A percentile compares a stretch with the other conserved stretches of the same genome.
Conservation (phyloP, 2,329 filamentous ascomycete species). For the Pseudocercospora crystallina region DNA sequence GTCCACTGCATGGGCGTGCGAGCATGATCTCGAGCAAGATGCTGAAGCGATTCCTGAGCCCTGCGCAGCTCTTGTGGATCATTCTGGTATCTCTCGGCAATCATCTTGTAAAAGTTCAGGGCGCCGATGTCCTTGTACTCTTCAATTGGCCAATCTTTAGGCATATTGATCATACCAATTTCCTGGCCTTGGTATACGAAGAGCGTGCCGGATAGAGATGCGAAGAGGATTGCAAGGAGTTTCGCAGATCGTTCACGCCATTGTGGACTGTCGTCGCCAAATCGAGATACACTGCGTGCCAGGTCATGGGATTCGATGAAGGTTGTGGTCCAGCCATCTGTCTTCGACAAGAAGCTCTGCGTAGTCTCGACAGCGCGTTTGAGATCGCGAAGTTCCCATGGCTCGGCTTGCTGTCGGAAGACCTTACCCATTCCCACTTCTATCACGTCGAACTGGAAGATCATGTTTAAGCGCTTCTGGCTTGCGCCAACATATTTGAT, state of each 20-base stretch:
- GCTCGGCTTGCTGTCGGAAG: slow-evolving; percentile 1
- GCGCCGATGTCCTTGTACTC: slow-evolving; percentile 50
- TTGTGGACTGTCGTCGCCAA: slow-evolving; percentile 49
- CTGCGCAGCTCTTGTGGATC: slow-evolving; percentile 5
- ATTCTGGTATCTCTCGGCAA: slow-evolving; percentile 39
- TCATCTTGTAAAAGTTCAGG: slow-evolving; percentile 50
- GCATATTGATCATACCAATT: slow-evolving; percentile 57
- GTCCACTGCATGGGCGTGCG: slow-evolving; percentile 68
- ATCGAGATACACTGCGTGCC: slow-evolving; percentile 58
- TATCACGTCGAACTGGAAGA: slow-evolving; percentile 51
- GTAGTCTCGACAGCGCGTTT: slow-evolving; percentile 2
- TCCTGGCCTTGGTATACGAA: slow-evolving; percentile 68
- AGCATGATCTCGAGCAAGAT: slow-evolving; percentile 42
- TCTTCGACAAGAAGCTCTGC: slow-evolving; percentile 32
- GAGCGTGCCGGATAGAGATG: slow-evolving; percentile 43
- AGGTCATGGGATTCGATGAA: slow-evolving; percentile 68
- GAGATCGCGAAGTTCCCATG: slow-evolving; percentile 5
- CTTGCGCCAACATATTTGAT: slow-evolving; percentile 48
- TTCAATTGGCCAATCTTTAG: slow-evolving; percentile 23
- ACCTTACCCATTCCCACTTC: slow-evolving; percentile 3
- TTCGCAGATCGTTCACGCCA: slow-evolving; percentile 54
- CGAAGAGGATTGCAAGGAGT: slow-evolving; percentile 44
- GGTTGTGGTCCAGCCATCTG: slow-evolving; percentile 62
- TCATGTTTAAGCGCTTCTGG: slow-evolving; percentile 64
- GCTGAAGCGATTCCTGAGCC: slow-evolving; percentile 2